A percentile compares a stretch with the other conserved stretches of the same genome.
Conservation (phyloP, 441 rosid genomes). For the Erysimum pusillum region DNA sequence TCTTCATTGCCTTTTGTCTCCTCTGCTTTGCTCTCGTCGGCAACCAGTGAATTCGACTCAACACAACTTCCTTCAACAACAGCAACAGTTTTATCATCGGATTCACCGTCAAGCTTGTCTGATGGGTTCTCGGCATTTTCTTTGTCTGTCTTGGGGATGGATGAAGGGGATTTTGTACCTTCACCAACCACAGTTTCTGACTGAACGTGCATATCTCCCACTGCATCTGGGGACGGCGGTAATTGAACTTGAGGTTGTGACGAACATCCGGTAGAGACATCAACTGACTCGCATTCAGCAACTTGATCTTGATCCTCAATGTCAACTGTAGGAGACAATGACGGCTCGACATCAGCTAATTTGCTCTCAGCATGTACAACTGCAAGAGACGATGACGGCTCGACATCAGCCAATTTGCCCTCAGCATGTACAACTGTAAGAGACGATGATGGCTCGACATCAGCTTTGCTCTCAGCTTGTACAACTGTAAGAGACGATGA, state of each 20-base stretch:
- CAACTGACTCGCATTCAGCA: neutral
- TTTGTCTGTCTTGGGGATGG: neutral
- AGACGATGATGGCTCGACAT: slow-evolving; percentile 12
- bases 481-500: slow-evolving; percentile 1
- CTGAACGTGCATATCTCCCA: neutral
- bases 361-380: neutral
- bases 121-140: neutral
- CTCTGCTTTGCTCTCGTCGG: slow-evolving; percentile 23
- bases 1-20: slow-evolving; percentile 11
- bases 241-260: neutral
- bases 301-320: neutral
- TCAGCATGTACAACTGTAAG: slow-evolving; percentile 5
- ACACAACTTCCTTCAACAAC: neutral
- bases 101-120: slow-evolving; percentile 20
- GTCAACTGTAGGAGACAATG: neutral
- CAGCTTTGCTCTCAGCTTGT: slow-evolving; percentile 7
- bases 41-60: neutral
- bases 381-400: neutral
- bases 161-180: neutral
- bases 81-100: neutral
- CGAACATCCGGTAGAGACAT: slow-evolving; percentile 12
- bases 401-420: neutral
- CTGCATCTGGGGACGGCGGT: neutral
- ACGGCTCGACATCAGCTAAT: neutral
- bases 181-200: slow-evolving; percentile 25